phyloP scores from a whole-genome alignment of 2,329 filamentous ascomycete species.

The Fusarium nygamai region DNA sequence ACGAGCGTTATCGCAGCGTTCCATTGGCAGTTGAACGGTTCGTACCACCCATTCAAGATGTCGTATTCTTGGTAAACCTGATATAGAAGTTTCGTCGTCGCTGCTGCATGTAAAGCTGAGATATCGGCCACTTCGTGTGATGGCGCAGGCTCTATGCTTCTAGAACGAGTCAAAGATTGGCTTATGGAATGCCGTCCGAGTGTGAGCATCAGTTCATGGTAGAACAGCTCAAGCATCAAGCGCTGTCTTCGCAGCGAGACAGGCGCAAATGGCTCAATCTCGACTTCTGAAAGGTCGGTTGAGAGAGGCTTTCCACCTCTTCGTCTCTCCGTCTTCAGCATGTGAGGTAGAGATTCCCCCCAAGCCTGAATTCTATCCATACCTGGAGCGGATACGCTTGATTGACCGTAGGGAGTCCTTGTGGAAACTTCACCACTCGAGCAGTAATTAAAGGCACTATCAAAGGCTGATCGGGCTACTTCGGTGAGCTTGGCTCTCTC shows the following conservation, averaged over 20 bases:
- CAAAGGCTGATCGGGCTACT: not conserved
- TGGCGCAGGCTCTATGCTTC: rapidly evolving
- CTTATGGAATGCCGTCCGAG: not conserved
- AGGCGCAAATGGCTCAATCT: not conserved
- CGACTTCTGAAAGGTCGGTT: not conserved
- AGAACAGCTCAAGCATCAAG: not conserved
- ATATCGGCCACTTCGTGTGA: not conserved
- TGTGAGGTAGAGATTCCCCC: not conserved
- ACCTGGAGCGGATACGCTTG: rapidly evolving
- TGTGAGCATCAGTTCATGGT: not conserved
- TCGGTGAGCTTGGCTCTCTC: not conserved
- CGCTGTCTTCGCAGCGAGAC: not conserved
- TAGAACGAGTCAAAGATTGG: not conserved
- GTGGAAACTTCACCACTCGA: rapidly evolving
- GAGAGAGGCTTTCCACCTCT: not conserved
- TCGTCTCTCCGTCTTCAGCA: not conserved
- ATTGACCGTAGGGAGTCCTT: rapidly evolving
- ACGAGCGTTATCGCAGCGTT: not conserved
- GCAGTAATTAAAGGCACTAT: rapidly evolving
- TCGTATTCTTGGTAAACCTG: not conserved
- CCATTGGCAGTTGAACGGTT: not conserved
- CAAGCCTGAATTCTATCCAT: not conserved
- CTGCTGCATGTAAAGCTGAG: not conserved
- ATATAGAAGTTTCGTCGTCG: not conserved
- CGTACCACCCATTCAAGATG: not conserved